Base-by-base conservation (phyloP, 2,329 filamentous ascomycete species). In the Aspergillus melleus region DNA sequence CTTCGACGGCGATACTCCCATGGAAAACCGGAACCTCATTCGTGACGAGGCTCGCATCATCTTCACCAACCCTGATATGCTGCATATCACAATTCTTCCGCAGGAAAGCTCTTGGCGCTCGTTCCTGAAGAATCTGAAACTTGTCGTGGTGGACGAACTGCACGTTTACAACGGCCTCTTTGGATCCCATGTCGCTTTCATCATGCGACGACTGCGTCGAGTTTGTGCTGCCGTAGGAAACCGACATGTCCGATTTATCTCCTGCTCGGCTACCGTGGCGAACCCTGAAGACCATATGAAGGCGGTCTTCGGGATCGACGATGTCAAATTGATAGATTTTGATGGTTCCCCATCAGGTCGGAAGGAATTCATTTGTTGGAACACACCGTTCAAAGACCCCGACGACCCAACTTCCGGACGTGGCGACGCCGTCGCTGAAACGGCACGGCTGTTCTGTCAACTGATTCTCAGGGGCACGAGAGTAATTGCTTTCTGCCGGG, bases 301-400 rank as follows among this genome's bases (percentile, higher is more conserved):
- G 74, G 91, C 91, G 0, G 90, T 99, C n/a, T 97, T 98, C 66
- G 94, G 94, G 0, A 84, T 96, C 6, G 85, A 92, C 0, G 82
- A 93, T 64, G 91, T 96, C 14, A 86, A 84, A 59, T 76, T 98
- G 49, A 89, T 94, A 0, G 92, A 97, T 70, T 93, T 90, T 69
- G 95, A 99, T 71, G 95, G 95, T 1, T 96, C 93, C 0, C 95
- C 95, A 0, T 92, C 92, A 6, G 92, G 94, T 0, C 84, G 92
- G 22, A 98, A 98, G 72, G 94, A 98, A 70, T 98, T 98, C 59
- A 72, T 99, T 6, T 98, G 93, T 75, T 99, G 95, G 95, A 98
- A 99, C 68, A 97, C 94, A 0, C 95, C 95, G 0, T 96, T 87
- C 75, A 96, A 92, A 73, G 94, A 97, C 66, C 92, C 94, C 0